Evolutionary conservation across 495 filamentous ascomycete genomes (phyloP), one percentile per base, ranked within the genome.

Genomic region (Penicillium bialowiezense): DNA sequence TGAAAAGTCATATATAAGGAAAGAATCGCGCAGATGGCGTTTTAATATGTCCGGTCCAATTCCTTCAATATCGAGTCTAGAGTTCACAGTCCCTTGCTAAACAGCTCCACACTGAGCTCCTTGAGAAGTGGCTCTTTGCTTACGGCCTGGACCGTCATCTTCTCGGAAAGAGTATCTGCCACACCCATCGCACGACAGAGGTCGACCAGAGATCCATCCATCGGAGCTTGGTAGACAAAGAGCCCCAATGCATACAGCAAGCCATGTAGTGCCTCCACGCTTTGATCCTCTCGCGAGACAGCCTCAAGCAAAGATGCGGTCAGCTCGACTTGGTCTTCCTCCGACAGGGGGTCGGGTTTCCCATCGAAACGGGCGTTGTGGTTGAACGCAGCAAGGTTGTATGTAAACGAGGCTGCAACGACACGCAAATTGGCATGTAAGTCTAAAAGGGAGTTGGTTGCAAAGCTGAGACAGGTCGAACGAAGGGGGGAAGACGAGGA

Each of bases 371-470:
- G 80, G 31, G 78, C 68, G 39, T 79, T 78, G 59, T 85, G 83
- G 56, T 91, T 89, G 7, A 83, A 75, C 7, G 78, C 66, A 0
- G 89, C 80, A 3, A 97, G 63, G 50, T 97, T 96, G 67, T 91
- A 91, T 1, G 88, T 79, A n/a, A 97, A 68, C 1, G 86, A 86
- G 13, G 90, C 79, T 0, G 91, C 89, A 5, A 89, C 86, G 12
- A 90, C 87, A 24, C 91, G 84, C 17, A 83, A 68, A 63, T 49
- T 74, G 15, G 63, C 69, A 63, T 63, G 73, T 40, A 63, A 65
- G 58, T 84, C 81, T 3, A 86, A 64, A 4, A 87, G 75, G 23
- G 70, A 76, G 40, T 70, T 65, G 8, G 77, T 79, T 14, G 78
- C 64, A 14, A 85, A 70, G 21, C 67, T 64, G 18, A 81, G 55